A percentile compares a stretch with the other conserved stretches of the same genome.
phyloP scores from a whole-genome alignment of 2,329 filamentous ascomycete genomes.

The Didymellaceae sp. region DNA sequence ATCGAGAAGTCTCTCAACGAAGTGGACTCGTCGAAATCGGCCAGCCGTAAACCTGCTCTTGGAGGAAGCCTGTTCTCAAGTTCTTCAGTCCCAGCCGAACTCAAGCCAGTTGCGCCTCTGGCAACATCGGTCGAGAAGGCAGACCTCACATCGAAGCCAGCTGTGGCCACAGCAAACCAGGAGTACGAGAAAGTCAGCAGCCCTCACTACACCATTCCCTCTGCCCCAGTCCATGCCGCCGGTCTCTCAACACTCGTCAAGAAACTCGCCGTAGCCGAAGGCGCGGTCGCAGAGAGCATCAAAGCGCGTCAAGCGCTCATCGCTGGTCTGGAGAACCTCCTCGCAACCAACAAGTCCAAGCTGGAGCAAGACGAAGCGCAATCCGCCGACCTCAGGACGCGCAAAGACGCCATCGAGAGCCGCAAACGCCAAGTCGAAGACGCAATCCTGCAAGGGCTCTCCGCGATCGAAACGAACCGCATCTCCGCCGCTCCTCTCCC shows the following conservation, averaged over 20 bases:
- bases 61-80: conserved; percentile 75
- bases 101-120: conserved; percentile 74
- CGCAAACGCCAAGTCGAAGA: conserved; percentile 91
- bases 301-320: conserved; percentile 82
- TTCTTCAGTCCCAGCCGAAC: conserved; percentile 72
- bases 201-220: conserved; percentile 70
- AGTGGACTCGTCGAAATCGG: conserved; percentile 52
- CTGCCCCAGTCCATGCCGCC: conserved; percentile 89
- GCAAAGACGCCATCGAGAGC: conserved; percentile 74
- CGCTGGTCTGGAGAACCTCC: conserved; percentile 78
- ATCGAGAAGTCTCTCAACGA: conserved; percentile 79
- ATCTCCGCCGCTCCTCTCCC: conserved; percentile 50
- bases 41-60: conserved; percentile 62
- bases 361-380: conserved; percentile 73
- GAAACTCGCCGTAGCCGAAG: conserved; percentile 85
- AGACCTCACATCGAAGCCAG: conserved; percentile 69
- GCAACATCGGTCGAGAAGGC: conserved; percentile 79
- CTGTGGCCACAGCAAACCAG: conserved; percentile 72
- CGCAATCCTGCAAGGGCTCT: conserved; percentile 84
- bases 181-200: conserved; percentile 88
- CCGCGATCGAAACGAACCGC: conserved; percentile 62
- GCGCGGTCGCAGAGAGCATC: conserved; percentile 85
- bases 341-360: conserved; percentile 74
- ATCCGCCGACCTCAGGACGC: conserved; percentile 67
- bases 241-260: conserved; percentile 89